These are phyloP conservation scores for Bolboschoenoplectus hybrid DNA, from an alignment of 202 grass and related monocot genomes.

Conservation along the genomic window DNA sequence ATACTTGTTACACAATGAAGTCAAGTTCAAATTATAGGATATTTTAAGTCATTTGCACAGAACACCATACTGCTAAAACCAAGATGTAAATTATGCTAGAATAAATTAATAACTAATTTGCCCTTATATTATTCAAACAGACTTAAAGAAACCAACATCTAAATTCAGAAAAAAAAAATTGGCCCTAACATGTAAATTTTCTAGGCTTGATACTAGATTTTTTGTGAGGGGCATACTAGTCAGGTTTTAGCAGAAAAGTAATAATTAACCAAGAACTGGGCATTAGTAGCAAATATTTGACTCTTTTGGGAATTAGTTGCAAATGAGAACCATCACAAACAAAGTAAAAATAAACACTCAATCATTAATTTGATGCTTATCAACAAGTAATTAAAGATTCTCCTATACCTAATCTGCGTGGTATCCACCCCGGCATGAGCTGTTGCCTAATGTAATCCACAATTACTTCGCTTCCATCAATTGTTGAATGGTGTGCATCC, in stretches of 20 bases:
- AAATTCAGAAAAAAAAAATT: background rate
- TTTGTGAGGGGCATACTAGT: background rate
- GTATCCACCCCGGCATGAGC: slow-evolving; percentile 97
- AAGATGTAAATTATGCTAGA: background rate
- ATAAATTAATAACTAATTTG: slow-evolving; percentile 9
- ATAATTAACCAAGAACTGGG: background rate
- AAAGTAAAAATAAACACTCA: background rate
- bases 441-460: slow-evolving; percentile 94
- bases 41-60: background rate
- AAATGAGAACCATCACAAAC: slow-evolving; percentile 9
- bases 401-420: slow-evolving; percentile 73
- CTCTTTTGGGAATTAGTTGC: background rate
- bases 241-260: background rate
- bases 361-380: background rate
- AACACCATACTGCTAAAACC: background rate
- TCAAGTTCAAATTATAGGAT: too few species aligned
- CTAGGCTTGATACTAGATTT: background rate
- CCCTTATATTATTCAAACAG: background rate
- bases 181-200: background rate
- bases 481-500: slow-evolving; percentile 86
- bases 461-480: slow-evolving; percentile 87
- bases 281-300: background rate
- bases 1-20: too few species aligned
- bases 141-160: background rate
- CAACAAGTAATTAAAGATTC: slow-evolving; percentile 14